Percentiles rank a stretch among this genome's conserved stretches.
These are phyloP conservation scores for Plasmodium relictum DNA, from an alignment of 169 alveolate genomes.

Conservation along the genomic window DNA sequence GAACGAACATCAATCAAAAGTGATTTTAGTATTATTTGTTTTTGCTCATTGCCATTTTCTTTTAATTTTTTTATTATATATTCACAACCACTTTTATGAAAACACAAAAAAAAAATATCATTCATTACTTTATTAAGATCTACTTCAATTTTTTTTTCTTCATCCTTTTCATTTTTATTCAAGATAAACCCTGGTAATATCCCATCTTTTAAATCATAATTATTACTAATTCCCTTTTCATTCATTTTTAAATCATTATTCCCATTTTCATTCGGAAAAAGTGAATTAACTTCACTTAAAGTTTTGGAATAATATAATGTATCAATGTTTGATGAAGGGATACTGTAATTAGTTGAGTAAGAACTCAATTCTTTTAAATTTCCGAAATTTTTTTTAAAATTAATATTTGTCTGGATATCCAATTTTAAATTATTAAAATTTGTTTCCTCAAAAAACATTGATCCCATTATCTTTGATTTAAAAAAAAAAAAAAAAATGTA, in stretches of 20 bases:
- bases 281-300: constrained; percentile 8
- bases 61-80: constrained; percentile 65
- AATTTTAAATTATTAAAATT: constrained; percentile 4
- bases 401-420: constrained; percentile 2
- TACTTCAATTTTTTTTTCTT: background rate
- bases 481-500: background rate
- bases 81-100: constrained; percentile 74
- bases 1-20: constrained; percentile 50
- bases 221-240: too few species aligned
- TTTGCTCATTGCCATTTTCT: constrained; percentile 54
- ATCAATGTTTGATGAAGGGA: constrained; percentile 4
- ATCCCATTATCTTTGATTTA: background rate
- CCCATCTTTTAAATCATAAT: too few species aligned
- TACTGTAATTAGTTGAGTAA: constrained; percentile 16
- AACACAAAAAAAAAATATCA: constrained; percentile 61
- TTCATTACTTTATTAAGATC: constrained; percentile 38
- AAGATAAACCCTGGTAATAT: background rate
- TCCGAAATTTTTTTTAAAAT: constrained; percentile 19
- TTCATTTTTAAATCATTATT: background rate
- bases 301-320: background rate
- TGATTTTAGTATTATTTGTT: constrained; percentile 34
- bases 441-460: constrained; percentile 16
- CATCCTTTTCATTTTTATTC: background rate
- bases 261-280: constrained; percentile 19
- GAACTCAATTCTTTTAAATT: constrained; percentile 14